A percentile compares a stretch with the other conserved stretches of the same genome.
Evolutionary conservation across 345 rosid genomes (phyloP).

Genomic region (Clausena lansium): DNA sequence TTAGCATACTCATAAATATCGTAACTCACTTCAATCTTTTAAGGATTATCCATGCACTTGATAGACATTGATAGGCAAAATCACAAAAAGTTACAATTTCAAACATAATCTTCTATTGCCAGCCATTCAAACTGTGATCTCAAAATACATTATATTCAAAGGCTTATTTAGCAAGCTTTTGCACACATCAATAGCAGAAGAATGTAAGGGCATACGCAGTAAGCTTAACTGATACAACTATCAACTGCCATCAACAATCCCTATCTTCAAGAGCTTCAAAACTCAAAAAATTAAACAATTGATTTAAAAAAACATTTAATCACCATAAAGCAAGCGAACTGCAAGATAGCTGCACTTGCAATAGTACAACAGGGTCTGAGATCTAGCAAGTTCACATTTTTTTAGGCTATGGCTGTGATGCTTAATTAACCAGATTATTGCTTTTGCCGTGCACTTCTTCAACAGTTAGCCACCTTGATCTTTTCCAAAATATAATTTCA

Average conservation of each 20-base stretch:
- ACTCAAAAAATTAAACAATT: no score
- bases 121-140: neutral
- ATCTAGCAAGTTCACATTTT: neutral
- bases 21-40: conserved; percentile 1
- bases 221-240: neutral
- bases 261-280: no score
- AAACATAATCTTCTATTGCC: neutral
- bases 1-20: neutral
- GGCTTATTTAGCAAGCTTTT: neutral
- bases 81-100: neutral
- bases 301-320: no score
- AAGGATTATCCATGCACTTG: neutral
- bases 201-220: neutral
- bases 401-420: neutral
- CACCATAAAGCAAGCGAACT: neutral
- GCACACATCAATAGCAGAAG: neutral
- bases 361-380: neutral
- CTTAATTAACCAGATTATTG: no score
- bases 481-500: no score
- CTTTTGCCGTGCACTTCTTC: no score
- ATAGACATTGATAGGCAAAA: neutral
- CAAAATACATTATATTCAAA: neutral
- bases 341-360: neutral
- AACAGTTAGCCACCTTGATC: no score
- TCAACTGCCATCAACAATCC: neutral